Evolutionary conservation across 805 yeast species (phyloP).

Genomic region (Brettanomyces bruxellensis): DNA sequence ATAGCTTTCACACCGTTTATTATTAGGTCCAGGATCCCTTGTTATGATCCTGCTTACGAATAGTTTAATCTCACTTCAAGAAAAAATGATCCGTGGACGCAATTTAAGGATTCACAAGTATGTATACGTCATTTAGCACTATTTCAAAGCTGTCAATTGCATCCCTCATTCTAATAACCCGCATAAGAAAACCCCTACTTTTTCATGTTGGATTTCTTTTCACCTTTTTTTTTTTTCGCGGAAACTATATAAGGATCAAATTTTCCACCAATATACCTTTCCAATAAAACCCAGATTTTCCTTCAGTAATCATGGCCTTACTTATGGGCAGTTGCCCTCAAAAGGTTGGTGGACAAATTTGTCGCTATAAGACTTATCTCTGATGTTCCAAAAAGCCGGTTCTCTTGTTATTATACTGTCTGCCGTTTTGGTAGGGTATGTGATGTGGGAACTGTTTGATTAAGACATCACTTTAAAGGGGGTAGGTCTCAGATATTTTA

Average conservation of each 20-base stretch:
- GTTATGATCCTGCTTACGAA: no score
- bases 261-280: not conserved
- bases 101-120: no score
- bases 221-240: not conserved
- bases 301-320: no score
- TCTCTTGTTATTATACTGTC: not conserved
- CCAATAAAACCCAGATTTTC: not conserved
- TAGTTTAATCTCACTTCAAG: no score
- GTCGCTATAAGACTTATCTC: not conserved
- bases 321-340: not conserved
- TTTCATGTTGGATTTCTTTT: not conserved
- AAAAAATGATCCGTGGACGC: no score
- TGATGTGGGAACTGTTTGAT: not conserved
- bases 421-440: slow-evolving; percentile 1
- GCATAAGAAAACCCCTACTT: no score
- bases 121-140: no score
- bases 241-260: not conserved
- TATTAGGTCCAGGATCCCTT: no score
- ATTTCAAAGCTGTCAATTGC: no score
- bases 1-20: no score
- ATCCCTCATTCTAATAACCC: no score
- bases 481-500: not conserved
- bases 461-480: not conserved
- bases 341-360: not conserved
- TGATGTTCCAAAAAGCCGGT: not conserved